A percentile compares a stretch with the other conserved stretches of the same genome.
These are phyloP conservation scores for Podospora tetraspora DNA, from an alignment of 495 filamentous ascomycete genomes.

Conservation along the genomic window DNA sequence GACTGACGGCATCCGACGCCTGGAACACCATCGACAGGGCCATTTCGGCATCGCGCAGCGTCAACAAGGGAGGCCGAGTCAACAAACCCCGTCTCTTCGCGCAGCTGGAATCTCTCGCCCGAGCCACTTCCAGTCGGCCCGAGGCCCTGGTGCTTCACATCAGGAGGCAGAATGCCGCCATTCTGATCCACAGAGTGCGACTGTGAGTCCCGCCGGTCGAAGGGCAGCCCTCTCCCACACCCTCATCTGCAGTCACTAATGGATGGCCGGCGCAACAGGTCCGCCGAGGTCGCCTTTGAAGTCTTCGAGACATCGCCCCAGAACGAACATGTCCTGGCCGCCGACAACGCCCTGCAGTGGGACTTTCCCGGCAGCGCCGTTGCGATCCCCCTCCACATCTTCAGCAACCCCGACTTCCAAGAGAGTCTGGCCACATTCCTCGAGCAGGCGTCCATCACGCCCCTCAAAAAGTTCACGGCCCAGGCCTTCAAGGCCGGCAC, in stretches of 20 bases:
- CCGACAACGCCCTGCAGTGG: conserved; percentile 32
- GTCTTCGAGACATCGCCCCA: conserved; percentile 52
- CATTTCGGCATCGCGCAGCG: neutral
- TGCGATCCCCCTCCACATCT: conserved; percentile 38
- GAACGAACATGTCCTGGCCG: conserved; percentile 40
- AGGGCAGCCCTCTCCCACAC: no score
- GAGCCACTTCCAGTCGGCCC: neutral
- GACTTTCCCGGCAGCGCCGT: conserved; percentile 39
- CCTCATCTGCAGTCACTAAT: neutral
- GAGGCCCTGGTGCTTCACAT: conserved; percentile 45
- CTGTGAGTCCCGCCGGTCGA: conserved; percentile 32
- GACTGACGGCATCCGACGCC: neutral
- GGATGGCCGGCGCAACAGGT: neutral
- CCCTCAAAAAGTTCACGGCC: conserved; percentile 48
- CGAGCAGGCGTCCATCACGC: conserved; percentile 53
- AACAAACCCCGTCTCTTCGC: conserved; percentile 34
- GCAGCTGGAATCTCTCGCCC: conserved; percentile 31
- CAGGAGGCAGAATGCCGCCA: conserved; percentile 51
- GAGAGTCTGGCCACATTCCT: conserved; percentile 48
- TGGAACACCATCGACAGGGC: neutral
- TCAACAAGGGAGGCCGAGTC: conserved; percentile 17
- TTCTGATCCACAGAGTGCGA: conserved; percentile 41
- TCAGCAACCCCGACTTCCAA: conserved; percentile 44
- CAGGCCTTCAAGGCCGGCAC: conserved; percentile 45
- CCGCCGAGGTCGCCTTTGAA: conserved; percentile 39